Conservation (phyloP, 805 yeast genomes). For the Teunomyces lycoperdinae region DNA sequence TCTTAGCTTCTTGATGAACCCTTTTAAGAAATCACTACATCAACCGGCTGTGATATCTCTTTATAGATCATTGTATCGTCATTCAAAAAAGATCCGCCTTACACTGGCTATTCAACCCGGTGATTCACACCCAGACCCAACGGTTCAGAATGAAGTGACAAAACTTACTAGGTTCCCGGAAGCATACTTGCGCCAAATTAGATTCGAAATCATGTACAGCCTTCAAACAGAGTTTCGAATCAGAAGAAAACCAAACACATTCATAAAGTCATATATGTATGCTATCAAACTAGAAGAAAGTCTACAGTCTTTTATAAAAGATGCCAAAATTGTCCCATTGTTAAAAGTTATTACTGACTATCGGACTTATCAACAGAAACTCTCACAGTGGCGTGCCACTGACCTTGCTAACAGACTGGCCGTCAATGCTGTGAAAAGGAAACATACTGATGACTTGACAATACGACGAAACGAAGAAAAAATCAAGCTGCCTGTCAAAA, state of each 20-base stretch:
- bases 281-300: not conserved
- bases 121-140: not conserved
- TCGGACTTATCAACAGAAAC: constrained; percentile 4
- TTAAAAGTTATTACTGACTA: not conserved
- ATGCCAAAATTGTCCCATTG: not conserved
- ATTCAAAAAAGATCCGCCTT: not conserved
- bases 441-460: constrained; percentile 4
- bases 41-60: constrained; percentile 1
- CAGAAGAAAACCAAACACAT: not conserved
- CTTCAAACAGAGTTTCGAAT: constrained; percentile 5
- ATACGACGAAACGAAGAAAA: constrained; percentile 5
- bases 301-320: not conserved
- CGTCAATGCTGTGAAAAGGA: constrained; percentile 10
- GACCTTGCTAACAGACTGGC: constrained; percentile 6
- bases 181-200: constrained; percentile 2
- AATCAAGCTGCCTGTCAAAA: not conserved
- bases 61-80: constrained; percentile 1
- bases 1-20: not conserved
- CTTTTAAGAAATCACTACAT: not conserved
- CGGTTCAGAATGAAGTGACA: not conserved
- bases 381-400: constrained; percentile 18
- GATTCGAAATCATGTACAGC: constrained; percentile 1
- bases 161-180: constrained; percentile 1
- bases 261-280: not conserved
- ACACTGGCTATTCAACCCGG: not conserved